Evolutionary conservation across 352 stramenopile species (phyloP), one percentile per base, ranked within the genome.

Genomic region (Blastocystis sp.): DNA sequence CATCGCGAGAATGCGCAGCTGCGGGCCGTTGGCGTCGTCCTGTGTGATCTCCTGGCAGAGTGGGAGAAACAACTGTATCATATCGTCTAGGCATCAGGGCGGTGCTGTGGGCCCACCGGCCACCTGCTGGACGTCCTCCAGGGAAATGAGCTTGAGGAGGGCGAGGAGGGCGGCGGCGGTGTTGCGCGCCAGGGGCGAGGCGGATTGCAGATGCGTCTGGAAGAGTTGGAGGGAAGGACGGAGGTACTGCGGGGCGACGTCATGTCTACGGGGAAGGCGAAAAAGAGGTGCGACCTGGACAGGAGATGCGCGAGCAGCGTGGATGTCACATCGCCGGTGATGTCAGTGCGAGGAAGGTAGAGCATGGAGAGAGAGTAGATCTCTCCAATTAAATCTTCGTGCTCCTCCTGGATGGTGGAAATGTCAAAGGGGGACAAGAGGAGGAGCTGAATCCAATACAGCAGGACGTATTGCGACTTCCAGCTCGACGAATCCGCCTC

Each of bases 371-470:
- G 10, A 28, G 17, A 48, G 48, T 43, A 74, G 24, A 74, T 52
- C 0, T 52, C 40, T 14, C 1, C 17, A 84, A 43, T 24, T n/a
- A 84, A n/a, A 10, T 84, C 74, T 34, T 42, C 57, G 52, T 21
- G n/a, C 14, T 17, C 43, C 57, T 42, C 48, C 40, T 69, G n/a
- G 54, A 84, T 45, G 40, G 48, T 48, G 24, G 57, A 17, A 28
- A 84, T 57, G 9, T 84, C 45, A 42, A 68, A 84, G 10, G 74
- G 74, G 57, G n/a, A 68, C 24, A 84, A 28, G 38, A 84, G 61
- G 10, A 84, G 21, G 40, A 68, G 9, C 24, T n/a, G 66, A 3
- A 69, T 52, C 74, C 74, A 84, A 57, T 69, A 84, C n/a, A 84
- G 48, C 1, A 84, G 24, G 34, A 84, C 61, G 34, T 52, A 84